Evolutionary conservation across 2,329 filamentous ascomycete genomes (phyloP).

Genomic region (Fusarium sarcochroum): DNA sequence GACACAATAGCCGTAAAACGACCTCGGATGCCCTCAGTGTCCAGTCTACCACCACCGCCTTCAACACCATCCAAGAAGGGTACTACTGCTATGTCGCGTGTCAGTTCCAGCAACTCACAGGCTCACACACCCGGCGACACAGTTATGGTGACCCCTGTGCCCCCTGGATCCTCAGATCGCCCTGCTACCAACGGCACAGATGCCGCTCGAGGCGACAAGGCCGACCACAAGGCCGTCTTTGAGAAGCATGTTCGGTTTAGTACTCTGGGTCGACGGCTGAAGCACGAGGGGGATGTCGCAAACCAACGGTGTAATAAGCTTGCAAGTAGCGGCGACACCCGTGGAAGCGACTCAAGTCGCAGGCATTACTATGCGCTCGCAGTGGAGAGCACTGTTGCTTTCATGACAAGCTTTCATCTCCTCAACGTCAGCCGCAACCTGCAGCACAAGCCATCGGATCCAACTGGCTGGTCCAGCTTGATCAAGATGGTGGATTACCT

Average conservation of each 20-base stretch:
- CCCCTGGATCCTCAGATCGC: constrained; percentile 47
- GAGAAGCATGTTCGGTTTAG: constrained; percentile 57
- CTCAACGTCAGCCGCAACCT: constrained; percentile 61
- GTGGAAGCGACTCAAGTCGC: constrained; percentile 52
- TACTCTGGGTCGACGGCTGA: constrained; percentile 64
- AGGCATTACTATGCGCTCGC: constrained; percentile 61
- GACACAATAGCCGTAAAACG: constrained; percentile 58
- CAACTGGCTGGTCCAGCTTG: constrained; percentile 59
- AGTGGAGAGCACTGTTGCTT: constrained; percentile 66
- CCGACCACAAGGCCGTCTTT: constrained; percentile 49
- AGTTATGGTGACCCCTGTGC: constrained; percentile 52
- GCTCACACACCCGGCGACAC: constrained; percentile 65
- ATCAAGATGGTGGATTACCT: constrained; percentile 61
- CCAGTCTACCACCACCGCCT: constrained; percentile 58
- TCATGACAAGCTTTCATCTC: constrained; percentile 67
- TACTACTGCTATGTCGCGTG: constrained; percentile 66
- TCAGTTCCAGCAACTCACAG: constrained; percentile 67
- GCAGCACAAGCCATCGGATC: constrained; percentile 60
- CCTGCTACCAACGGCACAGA: constrained; percentile 53
- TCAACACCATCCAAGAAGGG: constrained; percentile 68
- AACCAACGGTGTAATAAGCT: constrained; percentile 52
- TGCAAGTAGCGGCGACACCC: constrained; percentile 43
- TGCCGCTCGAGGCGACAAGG: constrained; percentile 40
- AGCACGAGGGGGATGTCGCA: constrained; percentile 66
- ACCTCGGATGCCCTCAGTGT: constrained; percentile 60